Conservation (phyloP, 2,329 filamentous ascomycete genomes). For the Rutstroemia sp. region DNA sequence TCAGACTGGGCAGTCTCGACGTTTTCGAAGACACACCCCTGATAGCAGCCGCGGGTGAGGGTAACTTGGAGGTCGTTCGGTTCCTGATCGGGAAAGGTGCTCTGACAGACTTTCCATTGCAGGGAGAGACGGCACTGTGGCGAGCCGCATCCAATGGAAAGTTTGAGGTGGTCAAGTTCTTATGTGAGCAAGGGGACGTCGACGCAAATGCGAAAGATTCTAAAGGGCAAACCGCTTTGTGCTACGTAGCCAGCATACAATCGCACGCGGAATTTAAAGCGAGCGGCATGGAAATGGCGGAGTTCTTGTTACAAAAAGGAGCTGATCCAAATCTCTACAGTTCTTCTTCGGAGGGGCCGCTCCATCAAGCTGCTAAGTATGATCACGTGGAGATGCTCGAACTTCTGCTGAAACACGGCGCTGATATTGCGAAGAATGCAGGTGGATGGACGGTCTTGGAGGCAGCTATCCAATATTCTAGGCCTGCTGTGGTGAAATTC, state of each 20-base stretch:
- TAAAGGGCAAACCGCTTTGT: slow-evolving; percentile 10
- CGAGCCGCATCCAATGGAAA: slow-evolving; percentile 10
- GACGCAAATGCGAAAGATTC: slow-evolving; percentile 5
- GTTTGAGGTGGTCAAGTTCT: slow-evolving; percentile 12
- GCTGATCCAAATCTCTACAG: slow-evolving; percentile 13
- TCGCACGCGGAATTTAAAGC: not conserved
- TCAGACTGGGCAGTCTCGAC: slow-evolving; percentile 11
- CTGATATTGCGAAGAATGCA: slow-evolving; percentile 9
- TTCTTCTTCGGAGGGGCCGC: not conserved
- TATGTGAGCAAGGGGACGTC: slow-evolving; percentile 8
- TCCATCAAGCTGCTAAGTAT: slow-evolving; percentile 9
- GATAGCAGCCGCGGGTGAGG: slow-evolving; percentile 8
- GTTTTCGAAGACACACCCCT: slow-evolving; percentile 7
- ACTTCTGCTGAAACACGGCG: slow-evolving; percentile 11
- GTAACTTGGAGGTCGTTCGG: slow-evolving; percentile 14
- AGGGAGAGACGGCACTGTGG: slow-evolving; percentile 9
- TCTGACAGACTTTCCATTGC: slow-evolving; percentile 8
- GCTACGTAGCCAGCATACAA: slow-evolving; percentile 6
- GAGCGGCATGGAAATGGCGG: slow-evolving; percentile 8
- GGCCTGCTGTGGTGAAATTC: slow-evolving; percentile 1
- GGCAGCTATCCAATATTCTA: slow-evolving; percentile 10
- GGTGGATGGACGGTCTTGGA: slow-evolving; percentile 4
- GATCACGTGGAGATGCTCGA: slow-evolving; percentile 4
- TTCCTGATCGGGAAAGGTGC: slow-evolving; percentile 16
- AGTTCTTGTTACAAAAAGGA: slow-evolving; percentile 11